A percentile compares a stretch with the other conserved stretches of the same genome.
These are phyloP conservation scores for Viola odorata DNA, from an alignment of 345 rosid species.

Conservation along the genomic window DNA sequence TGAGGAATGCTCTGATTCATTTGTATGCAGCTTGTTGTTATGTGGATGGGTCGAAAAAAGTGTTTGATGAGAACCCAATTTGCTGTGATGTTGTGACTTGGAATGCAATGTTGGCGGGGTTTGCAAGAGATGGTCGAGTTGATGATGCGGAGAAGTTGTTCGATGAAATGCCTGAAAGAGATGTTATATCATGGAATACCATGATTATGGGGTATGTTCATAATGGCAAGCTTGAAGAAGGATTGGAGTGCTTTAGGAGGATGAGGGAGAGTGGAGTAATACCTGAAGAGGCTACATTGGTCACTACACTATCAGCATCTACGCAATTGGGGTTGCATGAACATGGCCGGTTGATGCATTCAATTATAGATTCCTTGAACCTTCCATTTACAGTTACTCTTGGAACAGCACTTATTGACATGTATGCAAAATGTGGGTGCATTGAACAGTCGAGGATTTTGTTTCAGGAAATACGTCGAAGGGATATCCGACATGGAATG, in stretches of 20 bases:
- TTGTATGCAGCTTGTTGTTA: conserved; percentile 21
- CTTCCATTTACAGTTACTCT: conserved; percentile 13
- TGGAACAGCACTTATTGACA: conserved; percentile 36
- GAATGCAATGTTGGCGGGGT: conserved; percentile 15
- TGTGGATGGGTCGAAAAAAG: conserved; percentile 5
- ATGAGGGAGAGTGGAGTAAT: conserved; percentile 15
- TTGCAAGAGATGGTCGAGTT: conserved; percentile 23
- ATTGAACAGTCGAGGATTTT: conserved; percentile 13
- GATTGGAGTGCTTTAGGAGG: conserved; percentile 19
- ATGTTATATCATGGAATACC: too few relatives aligned
- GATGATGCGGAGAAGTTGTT: conserved; percentile 24
- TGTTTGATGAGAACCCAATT: conserved; percentile 18
- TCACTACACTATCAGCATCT: conserved; percentile 21
- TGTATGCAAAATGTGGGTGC: conserved; percentile 46
- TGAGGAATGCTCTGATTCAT: conserved; percentile 27
- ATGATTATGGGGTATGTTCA: conserved; percentile 24
- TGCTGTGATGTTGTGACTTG: conserved; percentile 16
- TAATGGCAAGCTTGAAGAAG: conserved; percentile 29
- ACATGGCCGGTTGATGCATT: conserved; percentile 14
- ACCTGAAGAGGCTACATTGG: conserved; percentile 26
- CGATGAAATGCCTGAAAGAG: too few relatives aligned
- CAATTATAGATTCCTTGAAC: conserved; percentile 11
- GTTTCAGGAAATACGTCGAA: conserved; percentile 10
- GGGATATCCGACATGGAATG: conserved; percentile 28
- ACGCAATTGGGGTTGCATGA: conserved; percentile 28